phyloP scores from a whole-genome alignment of 2,329 filamentous ascomycete species.

The Fusarium papillatum region DNA sequence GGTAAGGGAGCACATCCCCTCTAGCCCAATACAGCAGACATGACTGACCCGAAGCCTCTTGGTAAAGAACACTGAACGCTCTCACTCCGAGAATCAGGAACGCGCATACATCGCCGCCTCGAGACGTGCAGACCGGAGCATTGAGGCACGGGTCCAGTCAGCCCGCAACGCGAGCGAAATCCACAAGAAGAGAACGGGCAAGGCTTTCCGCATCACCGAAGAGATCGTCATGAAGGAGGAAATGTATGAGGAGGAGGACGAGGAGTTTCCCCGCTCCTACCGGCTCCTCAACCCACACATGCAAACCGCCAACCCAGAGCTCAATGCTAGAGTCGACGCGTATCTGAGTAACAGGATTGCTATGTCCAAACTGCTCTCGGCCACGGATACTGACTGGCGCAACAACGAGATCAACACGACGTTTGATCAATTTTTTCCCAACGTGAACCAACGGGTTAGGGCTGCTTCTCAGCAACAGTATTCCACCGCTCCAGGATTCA shows the following conservation, averaged over 20 bases:
- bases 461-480: constrained; percentile 38
- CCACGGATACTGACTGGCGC: constrained; percentile 54
- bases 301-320: constrained; percentile 69
- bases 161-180: constrained; percentile 91
- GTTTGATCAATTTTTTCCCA: constrained; percentile 62
- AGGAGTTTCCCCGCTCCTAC: constrained; percentile 79
- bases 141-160: constrained; percentile 91
- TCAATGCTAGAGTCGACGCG: constrained; percentile 71
- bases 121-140: constrained; percentile 84
- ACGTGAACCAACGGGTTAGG: constrained; percentile 44
- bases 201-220: constrained; percentile 84
- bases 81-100: constrained; percentile 87
- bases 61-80: constrained; percentile 73
- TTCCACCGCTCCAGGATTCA: constrained; percentile 32
- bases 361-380: constrained; percentile 56
- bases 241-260: constrained; percentile 97
- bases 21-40: neutral
- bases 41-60: constrained; percentile 7
- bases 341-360: constrained; percentile 58
- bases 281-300: constrained; percentile 73
- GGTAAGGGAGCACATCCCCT: constrained; percentile 33
- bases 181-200: constrained; percentile 89
- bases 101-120: constrained; percentile 95
- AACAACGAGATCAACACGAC: constrained; percentile 61
- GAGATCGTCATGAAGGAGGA: constrained; percentile 91